These are phyloP conservation scores for Metarhizium humberi DNA, from an alignment of 2,329 filamentous ascomycete genomes.

Conservation along the genomic window DNA sequence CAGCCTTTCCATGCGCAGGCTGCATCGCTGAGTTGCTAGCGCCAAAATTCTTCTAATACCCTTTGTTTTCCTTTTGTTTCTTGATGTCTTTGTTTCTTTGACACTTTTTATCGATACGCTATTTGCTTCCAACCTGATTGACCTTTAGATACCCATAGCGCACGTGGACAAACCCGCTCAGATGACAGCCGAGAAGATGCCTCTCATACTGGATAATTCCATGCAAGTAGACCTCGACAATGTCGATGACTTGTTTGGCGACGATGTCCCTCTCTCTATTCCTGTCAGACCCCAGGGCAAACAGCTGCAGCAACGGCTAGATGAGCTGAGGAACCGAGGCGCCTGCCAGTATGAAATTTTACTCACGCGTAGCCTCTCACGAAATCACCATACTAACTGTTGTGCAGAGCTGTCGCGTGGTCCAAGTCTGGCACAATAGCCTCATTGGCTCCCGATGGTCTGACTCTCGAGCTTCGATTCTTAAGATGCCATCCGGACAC, in stretches of 20 bases:
- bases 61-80: background rate
- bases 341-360: constrained; percentile 65
- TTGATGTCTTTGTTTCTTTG: background rate
- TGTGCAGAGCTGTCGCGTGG: constrained; percentile 68
- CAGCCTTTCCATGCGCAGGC: background rate
- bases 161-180: constrained; percentile 1
- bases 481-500: constrained; percentile 59
- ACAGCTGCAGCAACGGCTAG: constrained; percentile 62
- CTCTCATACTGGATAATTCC: constrained; percentile 30
- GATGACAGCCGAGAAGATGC: constrained; percentile 32
- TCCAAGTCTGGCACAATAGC: constrained; percentile 82
- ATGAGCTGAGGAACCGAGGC: constrained; percentile 65
- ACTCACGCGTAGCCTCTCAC: background rate
- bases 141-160: background rate
- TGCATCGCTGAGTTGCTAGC: background rate
- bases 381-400: background rate
- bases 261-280: constrained; percentile 51
- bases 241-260: constrained; percentile 69
- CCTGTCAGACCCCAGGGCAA: constrained; percentile 38
- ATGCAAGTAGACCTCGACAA: constrained; percentile 47
- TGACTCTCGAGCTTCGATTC: constrained; percentile 61
- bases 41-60: background rate
- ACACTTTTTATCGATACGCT: background rate
- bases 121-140: background rate
- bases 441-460: constrained; percentile 64